Base-by-base conservation (phyloP, 2,329 filamentous ascomycete species). In the Trichoderma sp. region DNA sequence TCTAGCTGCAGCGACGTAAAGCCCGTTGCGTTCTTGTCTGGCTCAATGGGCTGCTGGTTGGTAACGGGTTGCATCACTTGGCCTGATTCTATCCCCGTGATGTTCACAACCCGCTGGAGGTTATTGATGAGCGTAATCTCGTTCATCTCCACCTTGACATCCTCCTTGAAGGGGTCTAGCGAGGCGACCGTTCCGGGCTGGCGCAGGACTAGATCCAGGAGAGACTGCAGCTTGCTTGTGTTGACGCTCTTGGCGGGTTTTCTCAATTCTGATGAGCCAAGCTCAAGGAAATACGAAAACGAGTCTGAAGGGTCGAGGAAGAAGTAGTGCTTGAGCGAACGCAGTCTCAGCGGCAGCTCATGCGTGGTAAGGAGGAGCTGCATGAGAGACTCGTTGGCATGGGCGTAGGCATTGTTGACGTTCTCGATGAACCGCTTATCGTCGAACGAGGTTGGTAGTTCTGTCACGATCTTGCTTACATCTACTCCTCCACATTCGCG, bases 291-390 rank as follows among this genome's bases (percentile, higher is more conserved):
- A 79, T 98, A 97, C 3, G 93, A 93, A 79, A 99, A 98, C 82
- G 97, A 99, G 78, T 99, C 95, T 37, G 95, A 97, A 9, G 94
- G 91, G 74, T 98, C 94, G 70, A 99, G 89, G 84, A 99, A 99
- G 83, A 98, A 99, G 82, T 99, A 99, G 79, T 99, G 95, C 78
- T 99, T 99, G 45, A 99, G 84, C 15, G 94, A 98, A 54, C 91
- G 89, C 67, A 99, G 85, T 42, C 95, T 88, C 32, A 92, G 91
- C 0, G 94, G 94, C 5, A 99, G 86, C 13, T 92, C 92, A 76
- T 99, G 95, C 7, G 95, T 95, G 0, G 94, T 98, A 48, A 99
- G 85, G 3, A 99, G 88, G 0, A 99, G 85, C 69, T 93, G 91
- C 80, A 99, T 89, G 25, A 99, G 84, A 8, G 94, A 97, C 68